Percentiles rank a stretch among this genome's conserved stretches.
These are phyloP conservation scores for Aspergillus haitiensis DNA, from an alignment of 495 filamentous ascomycete species.

Conservation along the genomic window DNA sequence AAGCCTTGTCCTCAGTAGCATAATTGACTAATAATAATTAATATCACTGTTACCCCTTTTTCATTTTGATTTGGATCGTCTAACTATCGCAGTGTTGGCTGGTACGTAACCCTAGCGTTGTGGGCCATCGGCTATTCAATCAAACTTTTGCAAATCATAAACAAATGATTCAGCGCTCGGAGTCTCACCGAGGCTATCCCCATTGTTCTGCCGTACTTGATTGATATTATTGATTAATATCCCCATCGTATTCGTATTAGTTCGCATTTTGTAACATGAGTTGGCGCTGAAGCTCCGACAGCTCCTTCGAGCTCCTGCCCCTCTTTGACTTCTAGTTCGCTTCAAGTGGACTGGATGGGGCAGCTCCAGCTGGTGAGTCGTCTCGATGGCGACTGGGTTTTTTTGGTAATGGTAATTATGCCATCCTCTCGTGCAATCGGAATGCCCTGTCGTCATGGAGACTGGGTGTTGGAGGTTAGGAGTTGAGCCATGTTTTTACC, in stretches of 20 bases:
- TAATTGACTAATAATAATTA: background rate
- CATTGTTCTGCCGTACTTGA: background rate
- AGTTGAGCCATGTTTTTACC: too few species aligned
- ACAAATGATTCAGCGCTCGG: constrained; percentile 8
- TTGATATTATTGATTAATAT: background rate
- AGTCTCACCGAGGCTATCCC: constrained; percentile 12
- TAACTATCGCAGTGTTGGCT: background rate
- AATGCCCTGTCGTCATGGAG: too few species aligned
- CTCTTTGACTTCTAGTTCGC: background rate
- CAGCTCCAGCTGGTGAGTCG: too few species aligned
- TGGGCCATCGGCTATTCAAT: background rate
- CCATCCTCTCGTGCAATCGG: background rate
- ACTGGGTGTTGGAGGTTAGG: too few species aligned
- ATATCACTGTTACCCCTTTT: background rate
- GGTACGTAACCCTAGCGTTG: background rate
- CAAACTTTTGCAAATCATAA: background rate
- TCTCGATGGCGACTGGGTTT: background rate
- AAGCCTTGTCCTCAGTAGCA: background rate
- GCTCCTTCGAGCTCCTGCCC: constrained; percentile 1
- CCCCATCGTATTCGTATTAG: background rate
- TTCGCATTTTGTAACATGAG: background rate
- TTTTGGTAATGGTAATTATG: background rate
- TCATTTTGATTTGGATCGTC: constrained; percentile 16
- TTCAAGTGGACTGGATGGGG: background rate
- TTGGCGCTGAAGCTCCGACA: background rate